Evolutionary conservation across 805 yeast species (phyloP).

Genomic region (Torulaspora gathmanii): DNA sequence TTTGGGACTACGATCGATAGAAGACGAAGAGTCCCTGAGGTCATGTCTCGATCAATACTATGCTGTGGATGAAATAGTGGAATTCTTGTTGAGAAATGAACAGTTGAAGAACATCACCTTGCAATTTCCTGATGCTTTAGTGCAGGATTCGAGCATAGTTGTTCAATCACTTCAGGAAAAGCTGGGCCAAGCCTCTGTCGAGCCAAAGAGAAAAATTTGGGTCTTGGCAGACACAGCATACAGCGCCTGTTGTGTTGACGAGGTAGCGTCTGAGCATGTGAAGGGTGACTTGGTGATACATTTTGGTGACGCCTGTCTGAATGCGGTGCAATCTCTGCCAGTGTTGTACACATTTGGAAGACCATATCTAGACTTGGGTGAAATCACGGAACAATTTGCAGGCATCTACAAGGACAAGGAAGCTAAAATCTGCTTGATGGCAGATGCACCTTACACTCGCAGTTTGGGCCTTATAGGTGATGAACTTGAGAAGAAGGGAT

Average conservation of each 20-base stretch:
- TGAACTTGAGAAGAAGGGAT: conserved; percentile 31
- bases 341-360: conserved; percentile 77
- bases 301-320: conserved; percentile 92
- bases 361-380: conserved; percentile 48
- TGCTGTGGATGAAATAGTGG: conserved; percentile 45
- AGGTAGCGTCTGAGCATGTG: conserved; percentile 94
- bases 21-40: conserved; percentile 37
- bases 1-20: conserved; percentile 26
- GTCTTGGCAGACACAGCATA: conserved; percentile 93
- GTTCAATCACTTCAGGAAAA: conserved; percentile 48
- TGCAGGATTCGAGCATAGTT: conserved; percentile 73
- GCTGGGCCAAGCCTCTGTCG: conserved; percentile 18
- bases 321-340: conserved; percentile 65
- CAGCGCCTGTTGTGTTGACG: conserved; percentile 93
- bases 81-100: conserved; percentile 36
- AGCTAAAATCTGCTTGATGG: conserved; percentile 57
- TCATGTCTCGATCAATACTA: conserved; percentile 42
- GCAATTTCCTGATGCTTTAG: conserved; percentile 82
- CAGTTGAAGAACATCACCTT: conserved; percentile 57
- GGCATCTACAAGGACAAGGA: conserved; percentile 39
- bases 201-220: conserved; percentile 49
- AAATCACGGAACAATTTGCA: conserved; percentile 40
- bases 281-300: conserved; percentile 80
- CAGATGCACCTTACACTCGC: conserved; percentile 63
- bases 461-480: conserved; percentile 41